Percentiles rank a stretch among this genome's conserved stretches.
Conservation (phyloP, 306 rosid species). For the Cyamopsis tetragonoloba region DNA sequence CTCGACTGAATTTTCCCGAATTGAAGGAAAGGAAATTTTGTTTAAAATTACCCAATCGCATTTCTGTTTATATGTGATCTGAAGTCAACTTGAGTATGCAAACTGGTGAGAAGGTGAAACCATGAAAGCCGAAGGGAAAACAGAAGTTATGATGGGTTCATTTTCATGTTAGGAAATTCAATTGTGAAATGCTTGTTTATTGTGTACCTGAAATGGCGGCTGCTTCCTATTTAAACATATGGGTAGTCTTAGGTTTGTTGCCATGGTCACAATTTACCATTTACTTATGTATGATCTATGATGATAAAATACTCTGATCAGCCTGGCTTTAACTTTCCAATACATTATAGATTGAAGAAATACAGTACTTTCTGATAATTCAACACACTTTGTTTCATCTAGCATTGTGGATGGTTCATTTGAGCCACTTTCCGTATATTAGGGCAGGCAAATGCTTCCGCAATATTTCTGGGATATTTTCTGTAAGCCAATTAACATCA, state of each 20-base stretch:
- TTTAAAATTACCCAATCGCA: neutral
- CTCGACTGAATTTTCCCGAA: neutral
- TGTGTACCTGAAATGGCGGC: neutral
- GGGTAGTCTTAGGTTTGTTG: neutral
- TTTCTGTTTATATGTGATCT: conserved; percentile 21
- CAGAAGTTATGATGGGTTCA: neutral
- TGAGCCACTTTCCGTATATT: neutral
- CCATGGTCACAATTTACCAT: neutral
- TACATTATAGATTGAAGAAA: neutral
- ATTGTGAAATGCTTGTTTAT: conserved; percentile 6
- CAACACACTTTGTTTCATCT: conserved; percentile 10
- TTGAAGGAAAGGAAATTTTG: neutral
- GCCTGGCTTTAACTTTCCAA: neutral
- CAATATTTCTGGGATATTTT: neutral
- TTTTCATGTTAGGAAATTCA: neutral
- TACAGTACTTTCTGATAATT: neutral
- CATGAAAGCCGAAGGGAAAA: conserved; percentile 14
- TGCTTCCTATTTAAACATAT: neutral
- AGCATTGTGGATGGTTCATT: conserved; percentile 1
- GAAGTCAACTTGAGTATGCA: conserved; percentile 3
- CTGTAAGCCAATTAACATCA: conserved; percentile 1
- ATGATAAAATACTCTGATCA: neutral
- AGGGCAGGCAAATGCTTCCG: neutral
- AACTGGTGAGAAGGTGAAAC: conserved; percentile 22
- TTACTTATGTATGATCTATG: neutral